These are phyloP conservation scores for Entoloma clypeatum DNA, from an alignment of 1,284 basidiomycete genomes.

Conservation along the genomic window DNA sequence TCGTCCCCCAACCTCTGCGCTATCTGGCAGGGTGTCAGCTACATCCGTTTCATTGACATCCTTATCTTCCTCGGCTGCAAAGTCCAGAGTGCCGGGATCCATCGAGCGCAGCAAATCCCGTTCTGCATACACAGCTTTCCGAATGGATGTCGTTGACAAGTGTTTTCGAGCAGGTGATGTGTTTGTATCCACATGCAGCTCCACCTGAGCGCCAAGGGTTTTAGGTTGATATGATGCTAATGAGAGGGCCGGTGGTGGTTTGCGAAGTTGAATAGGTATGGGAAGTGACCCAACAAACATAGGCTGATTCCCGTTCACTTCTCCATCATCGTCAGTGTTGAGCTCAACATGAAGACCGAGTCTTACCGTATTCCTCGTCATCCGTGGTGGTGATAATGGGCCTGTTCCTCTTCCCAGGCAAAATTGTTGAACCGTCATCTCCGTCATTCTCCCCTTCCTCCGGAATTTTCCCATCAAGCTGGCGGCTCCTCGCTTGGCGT, in stretches of 20 bases:
- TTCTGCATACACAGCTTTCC: constrained; percentile 60
- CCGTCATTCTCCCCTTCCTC: constrained; percentile 42
- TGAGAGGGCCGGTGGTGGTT: constrained; percentile 35
- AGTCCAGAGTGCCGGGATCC: constrained; percentile 68
- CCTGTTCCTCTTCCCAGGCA: no score
- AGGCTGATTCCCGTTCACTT: neutral
- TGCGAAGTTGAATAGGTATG: constrained; percentile 48
- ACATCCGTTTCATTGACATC: constrained; percentile 41
- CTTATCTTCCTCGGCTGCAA: constrained; percentile 42
- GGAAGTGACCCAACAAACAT: constrained; percentile 55
- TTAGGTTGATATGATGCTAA: constrained; percentile 56
- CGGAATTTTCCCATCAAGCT: constrained; percentile 35
- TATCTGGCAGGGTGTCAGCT: constrained; percentile 18
- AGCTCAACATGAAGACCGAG: no score
- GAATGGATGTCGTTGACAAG: constrained; percentile 44
- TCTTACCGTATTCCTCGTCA: constrained; percentile 16
- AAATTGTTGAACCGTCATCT: constrained; percentile 18
- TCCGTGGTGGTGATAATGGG: no score
- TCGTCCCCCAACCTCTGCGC: constrained; percentile 35
- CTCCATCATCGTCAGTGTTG: constrained; percentile 4
- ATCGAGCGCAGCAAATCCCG: constrained; percentile 58
- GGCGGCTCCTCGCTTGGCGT: constrained; percentile 36
- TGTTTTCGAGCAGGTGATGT: constrained; percentile 22
- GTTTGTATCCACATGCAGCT: constrained; percentile 30
- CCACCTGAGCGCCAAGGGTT: constrained; percentile 36